Conservation (phyloP, 805 yeast species). For the Saturnispora diversa region DNA sequence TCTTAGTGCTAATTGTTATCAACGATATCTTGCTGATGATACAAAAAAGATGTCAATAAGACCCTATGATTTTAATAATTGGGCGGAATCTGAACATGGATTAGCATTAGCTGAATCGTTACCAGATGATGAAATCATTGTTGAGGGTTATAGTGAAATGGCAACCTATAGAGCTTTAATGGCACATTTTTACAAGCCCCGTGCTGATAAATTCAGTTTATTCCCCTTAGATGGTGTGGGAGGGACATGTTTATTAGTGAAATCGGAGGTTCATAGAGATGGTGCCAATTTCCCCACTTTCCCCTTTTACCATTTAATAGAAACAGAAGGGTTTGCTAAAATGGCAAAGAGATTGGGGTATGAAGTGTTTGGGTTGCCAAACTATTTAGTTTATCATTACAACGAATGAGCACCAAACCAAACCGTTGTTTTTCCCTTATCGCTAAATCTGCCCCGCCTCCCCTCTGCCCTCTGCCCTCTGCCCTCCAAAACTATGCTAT, state of each 20-base stretch:
- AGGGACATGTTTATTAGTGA: constrained; percentile 91
- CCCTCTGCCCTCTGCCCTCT: background rate
- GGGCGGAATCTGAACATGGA: constrained; percentile 85
- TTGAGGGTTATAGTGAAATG: constrained; percentile 89
- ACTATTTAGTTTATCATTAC: constrained; percentile 85
- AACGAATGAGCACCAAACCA: no score
- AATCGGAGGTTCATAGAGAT: constrained; percentile 96
- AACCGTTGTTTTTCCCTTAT: no score
- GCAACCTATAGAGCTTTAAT: constrained; percentile 92
- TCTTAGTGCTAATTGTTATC: constrained; percentile 88
- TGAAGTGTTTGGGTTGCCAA: constrained; percentile 86
- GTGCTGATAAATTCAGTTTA: constrained; percentile 54
- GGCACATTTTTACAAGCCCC: constrained; percentile 76
- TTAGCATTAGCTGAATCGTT: constrained; percentile 60
- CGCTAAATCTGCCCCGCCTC: no score
- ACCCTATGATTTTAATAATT: constrained; percentile 93
- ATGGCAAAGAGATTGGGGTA: constrained; percentile 95
- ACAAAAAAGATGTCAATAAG: constrained; percentile 52
- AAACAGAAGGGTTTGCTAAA: constrained; percentile 97
- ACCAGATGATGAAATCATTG: constrained; percentile 83
- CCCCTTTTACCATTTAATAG: constrained; percentile 94
- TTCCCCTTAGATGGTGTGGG: constrained; percentile 96
- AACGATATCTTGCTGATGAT: constrained; percentile 57
- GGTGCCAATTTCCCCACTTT: constrained; percentile 99
- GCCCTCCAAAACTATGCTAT: no score